phyloP scores from a whole-genome alignment of 164 flowering plant species.

The Macadamia tetraphylla region DNA sequence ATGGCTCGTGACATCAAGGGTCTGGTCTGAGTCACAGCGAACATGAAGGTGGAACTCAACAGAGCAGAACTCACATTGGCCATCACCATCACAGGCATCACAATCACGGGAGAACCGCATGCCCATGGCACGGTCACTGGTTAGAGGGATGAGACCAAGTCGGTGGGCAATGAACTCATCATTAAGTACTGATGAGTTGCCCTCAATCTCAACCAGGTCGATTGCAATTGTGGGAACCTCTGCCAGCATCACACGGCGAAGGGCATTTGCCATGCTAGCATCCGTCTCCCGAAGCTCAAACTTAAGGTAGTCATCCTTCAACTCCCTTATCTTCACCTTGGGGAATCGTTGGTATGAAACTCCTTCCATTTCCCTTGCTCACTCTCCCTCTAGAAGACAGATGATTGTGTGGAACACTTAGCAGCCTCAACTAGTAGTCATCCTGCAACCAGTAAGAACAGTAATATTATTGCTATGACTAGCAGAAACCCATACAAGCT shows the following conservation, averaged over 20 bases:
- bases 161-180: slow-evolving; percentile 98
- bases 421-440: too few relatives aligned
- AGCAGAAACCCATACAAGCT: too few relatives aligned
- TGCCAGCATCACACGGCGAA: slow-evolving; percentile 88
- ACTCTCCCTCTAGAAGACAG: neutral
- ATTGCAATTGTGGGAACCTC: slow-evolving; percentile 96
- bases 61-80: slow-evolving; percentile 94
- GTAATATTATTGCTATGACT: too few relatives aligned
- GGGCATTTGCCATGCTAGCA: slow-evolving; percentile 86
- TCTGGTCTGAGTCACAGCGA: slow-evolving; percentile 58
- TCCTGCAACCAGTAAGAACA: too few relatives aligned
- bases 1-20: slow-evolving; percentile 82
- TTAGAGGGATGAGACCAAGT: slow-evolving; percentile 90
- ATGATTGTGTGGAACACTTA: too few relatives aligned
- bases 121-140: slow-evolving; percentile 74
- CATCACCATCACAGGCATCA: slow-evolving; percentile 95
- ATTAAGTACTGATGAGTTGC: slow-evolving; percentile 88
- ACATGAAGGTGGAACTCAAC: slow-evolving; percentile 83
- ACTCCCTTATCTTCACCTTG: slow-evolving; percentile 66
- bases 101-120: slow-evolving; percentile 96
- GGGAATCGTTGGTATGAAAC: slow-evolving; percentile 83
- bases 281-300: slow-evolving; percentile 95
- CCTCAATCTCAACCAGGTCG: slow-evolving; percentile 95
- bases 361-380: slow-evolving; percentile 30
- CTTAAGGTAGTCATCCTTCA: slow-evolving; percentile 70